Evolutionary conservation across 495 filamentous ascomycete species (phyloP), one percentile per base, ranked within the genome.

Genomic region (Emericellopsis terricola): DNA sequence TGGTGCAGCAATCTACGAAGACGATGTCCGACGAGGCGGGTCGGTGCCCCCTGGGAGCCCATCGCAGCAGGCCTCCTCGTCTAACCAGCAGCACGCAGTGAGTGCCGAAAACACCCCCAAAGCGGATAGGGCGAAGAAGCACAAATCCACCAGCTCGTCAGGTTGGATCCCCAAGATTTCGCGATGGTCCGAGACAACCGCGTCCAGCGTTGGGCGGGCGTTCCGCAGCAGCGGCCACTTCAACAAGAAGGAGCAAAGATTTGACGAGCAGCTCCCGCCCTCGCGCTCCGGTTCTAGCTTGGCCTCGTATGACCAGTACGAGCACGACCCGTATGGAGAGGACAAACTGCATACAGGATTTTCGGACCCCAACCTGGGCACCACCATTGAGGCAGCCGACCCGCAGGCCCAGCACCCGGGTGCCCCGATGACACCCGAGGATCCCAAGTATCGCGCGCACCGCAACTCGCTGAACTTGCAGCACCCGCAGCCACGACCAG

Each of bases 151-250:
- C 53, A 76, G 70, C 44, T 87, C 84, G 10, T 89, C 82, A 3
- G 76, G 92, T 50, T 89, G 67, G 59, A 65, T 85, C 57, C 81
- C 84, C 16, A 92, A 86, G 55, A 81, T 94, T 39, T 96, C 91
- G 9, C 73, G 89, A 19, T 99, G 89, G 89, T 94, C 87, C 3
- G 86, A 89, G 55, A 94, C 89, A 15, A 96, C 89, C 3, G 68
- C 85, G 15, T 89, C 91, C 0, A 69, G 57, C 39, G 47, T 68
- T 9, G 51, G 57, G 31, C 51, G 53, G 31, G 57, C 59, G 8
- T 71, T 71, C 48, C 56, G 66, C 29, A 57, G 53, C 23, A 70
- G 65, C 41, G 56, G 58, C 26, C 45, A 55, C 24, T 60, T 55
- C 1, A n/a, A n/a, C n/a, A 56, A 56, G 42, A 60, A 66, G 32